phyloP scores from a whole-genome alignment of 148 eudicot genomes.

The Drosera capensis region DNA sequence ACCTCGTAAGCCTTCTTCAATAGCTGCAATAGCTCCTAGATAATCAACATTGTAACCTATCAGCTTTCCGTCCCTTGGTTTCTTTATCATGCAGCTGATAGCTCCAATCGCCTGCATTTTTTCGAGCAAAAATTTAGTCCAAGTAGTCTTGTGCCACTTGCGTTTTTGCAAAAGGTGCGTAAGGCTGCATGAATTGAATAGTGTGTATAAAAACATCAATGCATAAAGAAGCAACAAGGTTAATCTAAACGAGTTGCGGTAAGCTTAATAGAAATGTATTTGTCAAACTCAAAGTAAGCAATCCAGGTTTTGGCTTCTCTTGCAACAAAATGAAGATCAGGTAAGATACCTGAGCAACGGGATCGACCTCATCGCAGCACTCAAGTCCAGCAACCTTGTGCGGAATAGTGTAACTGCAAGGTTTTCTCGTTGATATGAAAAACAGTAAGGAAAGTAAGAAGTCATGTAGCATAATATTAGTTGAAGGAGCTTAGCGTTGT shows the following conservation, averaged over 20 bases:
- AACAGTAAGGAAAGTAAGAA: no score
- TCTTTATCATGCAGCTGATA: constrained; percentile 21
- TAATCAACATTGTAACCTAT: constrained; percentile 24
- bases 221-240: no score
- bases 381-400: constrained; percentile 27
- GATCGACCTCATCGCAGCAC: constrained; percentile 33
- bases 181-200: neutral
- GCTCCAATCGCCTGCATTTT: constrained; percentile 23
- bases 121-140: neutral
- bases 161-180: neutral
- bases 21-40: constrained; percentile 26
- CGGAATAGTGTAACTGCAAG: constrained; percentile 26
- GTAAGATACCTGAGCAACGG: constrained; percentile 20
- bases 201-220: no score
- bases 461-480: no score
- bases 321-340: neutral
- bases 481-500: neutral
- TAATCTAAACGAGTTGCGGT: no score
- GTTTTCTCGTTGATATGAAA: no score
- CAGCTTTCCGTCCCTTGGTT: constrained; percentile 23
- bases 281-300: no score
- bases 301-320: neutral
- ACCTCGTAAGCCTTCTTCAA: constrained; percentile 25
- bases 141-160: neutral
- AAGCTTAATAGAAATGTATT: no score